Evolutionary conservation across 225 moss, liverwort and hornwort species (phyloP).

Genomic region (Bryum argenteum): DNA sequence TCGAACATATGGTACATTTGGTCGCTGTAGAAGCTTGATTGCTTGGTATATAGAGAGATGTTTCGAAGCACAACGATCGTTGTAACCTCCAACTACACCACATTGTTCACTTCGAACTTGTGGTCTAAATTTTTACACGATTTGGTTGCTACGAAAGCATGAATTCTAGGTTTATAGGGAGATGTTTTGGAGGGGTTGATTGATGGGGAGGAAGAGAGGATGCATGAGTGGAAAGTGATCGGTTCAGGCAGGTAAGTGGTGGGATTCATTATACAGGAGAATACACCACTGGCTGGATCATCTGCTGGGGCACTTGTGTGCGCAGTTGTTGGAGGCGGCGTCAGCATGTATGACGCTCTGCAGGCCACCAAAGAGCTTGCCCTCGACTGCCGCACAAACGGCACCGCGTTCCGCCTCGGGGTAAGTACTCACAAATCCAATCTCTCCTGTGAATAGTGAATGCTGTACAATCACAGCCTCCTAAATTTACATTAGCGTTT

Average conservation of each 20-base stretch:
- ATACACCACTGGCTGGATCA: conserved; percentile 96
- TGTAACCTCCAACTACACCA: background rate
- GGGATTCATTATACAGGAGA: conserved; percentile 73
- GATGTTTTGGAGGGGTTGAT: background rate
- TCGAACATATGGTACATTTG: no score
- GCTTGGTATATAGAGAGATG: no score
- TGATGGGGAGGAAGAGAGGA: conserved; percentile 29
- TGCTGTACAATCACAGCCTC: background rate
- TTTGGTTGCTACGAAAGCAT: background rate
- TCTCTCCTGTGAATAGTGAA: background rate
- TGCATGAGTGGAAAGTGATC: conserved; percentile 33
- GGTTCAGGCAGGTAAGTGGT: conserved; percentile 58
- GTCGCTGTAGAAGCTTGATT: no score
- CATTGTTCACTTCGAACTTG: no score
- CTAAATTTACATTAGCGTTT: no score
- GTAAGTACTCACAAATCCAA: conserved; percentile 39
- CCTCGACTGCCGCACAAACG: conserved; percentile 74
- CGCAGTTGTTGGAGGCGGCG: conserved; percentile 92
- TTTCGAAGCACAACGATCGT: background rate
- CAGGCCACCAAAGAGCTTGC: conserved; percentile 81
- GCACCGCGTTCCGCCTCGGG: conserved; percentile 93
- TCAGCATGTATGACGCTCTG: conserved; percentile 78
- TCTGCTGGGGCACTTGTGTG: conserved; percentile 99
- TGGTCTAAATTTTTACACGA: background rate
- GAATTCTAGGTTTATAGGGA: background rate